Evolutionary conservation across 73 alveolate genomes (phyloP), one percentile per base, ranked within the genome.

Genomic region (Blepharisma japonicum): DNA sequence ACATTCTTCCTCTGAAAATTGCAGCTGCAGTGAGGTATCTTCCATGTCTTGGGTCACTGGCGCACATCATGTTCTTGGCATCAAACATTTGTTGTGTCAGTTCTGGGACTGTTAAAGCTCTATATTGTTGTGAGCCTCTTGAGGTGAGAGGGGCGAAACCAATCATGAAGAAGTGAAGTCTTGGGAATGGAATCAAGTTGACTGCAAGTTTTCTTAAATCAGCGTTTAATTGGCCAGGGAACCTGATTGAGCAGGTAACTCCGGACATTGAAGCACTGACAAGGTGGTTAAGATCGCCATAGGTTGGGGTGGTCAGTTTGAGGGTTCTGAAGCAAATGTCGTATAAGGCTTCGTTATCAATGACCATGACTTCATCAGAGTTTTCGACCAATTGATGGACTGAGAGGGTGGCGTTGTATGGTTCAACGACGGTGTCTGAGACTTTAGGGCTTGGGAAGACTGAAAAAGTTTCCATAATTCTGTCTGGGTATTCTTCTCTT

Each of bases 11-110:
- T 91, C 98, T 91, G 97, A 94, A 94, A 85, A 84, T 80, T 55
- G 96, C 92, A 25, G 96, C 92, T 67, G 95, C 96, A 56, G 99
- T 95, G 80, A 96, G 83, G 83, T 94, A 92, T 80, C 97, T 85
- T 80, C 99, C 99, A 87, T 93, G 99, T 87, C 99, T 92, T 83
- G 99, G 99, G 86, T 95, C 99, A 47, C 98, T 85, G 45, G 98
- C 99, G 88, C 99, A 95, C 98, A 96, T 95, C 98, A 95, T 93
- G 94, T 95, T 96, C 98, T 96, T 95, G 85, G 98, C 99, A 86
- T 94, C 99, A 90, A 96, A 96, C 99, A 96, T 90, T 88, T 95
- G 96, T 91, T 94, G 96, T 78, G 98, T 94, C 46, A 97, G 92
- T 90, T 97, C 99, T 21, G 99, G 98, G 25, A 94, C 99, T 68